Base-by-base conservation (phyloP, 2,329 filamentous ascomycete genomes). In the Penicillium sp. region DNA sequence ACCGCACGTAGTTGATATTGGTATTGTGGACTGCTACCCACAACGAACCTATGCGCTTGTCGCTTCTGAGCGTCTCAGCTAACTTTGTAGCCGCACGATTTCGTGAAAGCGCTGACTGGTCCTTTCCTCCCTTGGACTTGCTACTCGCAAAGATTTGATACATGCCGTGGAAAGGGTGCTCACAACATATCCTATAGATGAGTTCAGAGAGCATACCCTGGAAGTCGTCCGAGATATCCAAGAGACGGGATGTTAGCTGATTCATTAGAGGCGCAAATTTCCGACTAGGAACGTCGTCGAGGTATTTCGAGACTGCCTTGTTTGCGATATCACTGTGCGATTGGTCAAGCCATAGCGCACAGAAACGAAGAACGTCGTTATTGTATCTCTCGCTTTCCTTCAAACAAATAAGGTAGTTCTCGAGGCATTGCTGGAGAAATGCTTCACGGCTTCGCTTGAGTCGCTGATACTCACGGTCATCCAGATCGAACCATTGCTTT, bases 81-180 rank as follows among this genome's bases (percentile, higher is more conserved):
- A 98, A 84, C 52, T 82, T 85, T 41, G 84, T 86, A 1, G 93
- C 92, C 15, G 93, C 93, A 65, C 83, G 84, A 69, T 90, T 88
- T 53, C 95, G 88, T 5, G 90, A 90, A 21, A 88, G 81, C 0
- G 91, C 91, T 3, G 90, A 86, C 46, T 90, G 87, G 67, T 97
- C 94, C 68, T 90, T 89, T 56, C 83, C 79, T 56, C 76, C 83
- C 69, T 89, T 88, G 55, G 86, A 88, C 69, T 89, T 91, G 49
- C 87, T 88, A 23, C 90, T 89, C 2, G 93, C 91, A 82, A 94
- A 97, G 47, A 99, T 92, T 69, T 98, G 93, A 74, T 99, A 96
- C 88, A 98, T 94, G 53, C 93, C 93, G 73, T 99, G 96, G 75
- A 93, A 97, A 0, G 95, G 96, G 77, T 99, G 95, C 61, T 99